Base-by-base conservation (phyloP, 345 rosid species). In the Eucalyptus leucophloia region DNA sequence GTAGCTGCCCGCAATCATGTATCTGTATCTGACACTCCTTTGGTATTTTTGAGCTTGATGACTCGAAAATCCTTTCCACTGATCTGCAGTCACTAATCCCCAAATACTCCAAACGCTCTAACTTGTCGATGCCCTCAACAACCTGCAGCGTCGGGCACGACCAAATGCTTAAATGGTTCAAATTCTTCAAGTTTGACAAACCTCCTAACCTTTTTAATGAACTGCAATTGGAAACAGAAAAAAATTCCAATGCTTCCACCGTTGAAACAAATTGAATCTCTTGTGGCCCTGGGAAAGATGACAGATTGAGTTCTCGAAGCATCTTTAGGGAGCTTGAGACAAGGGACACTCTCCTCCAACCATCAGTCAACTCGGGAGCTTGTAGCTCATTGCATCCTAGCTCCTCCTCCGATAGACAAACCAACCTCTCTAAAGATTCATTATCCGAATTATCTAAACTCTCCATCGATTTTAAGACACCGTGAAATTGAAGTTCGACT, bases 361-460 rank as follows among this genome's bases (percentile, higher is more conserved):
- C 37, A 65, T 7, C 10, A n/a, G 5, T n/a, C 37, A n/a, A n/a
- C 37, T 65, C 21, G 5, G 5, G 37, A 65, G 19, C 11, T 65
- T 65, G 77, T 65, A n/a, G 19, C 72, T 65, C 72, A 2, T 30
- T 13, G 34, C 34, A 14, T 17, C 18, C 72, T 14, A 16, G 19
- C 72, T 65, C 72, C 19, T 21, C 60, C 32, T 14, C 19, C 19
- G 19, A 4, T 1, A 15, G 2, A 8, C 77, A 65, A 65, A 65
- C 72, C 37, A n/a, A 15, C 77, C 77, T 56, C 28, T 56, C 30
- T 2, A 56, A 56, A 56, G 62, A 56, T 23, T 45, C 12, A 3
- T 10, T 10, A 0, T 10, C 12, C 0, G 1, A 1, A 45, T 1
- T 3, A 10, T 0, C 0, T 10, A 45, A 3, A 0, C 1, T 12